A percentile compares a stretch with the other conserved stretches of the same genome.
Conservation (phyloP, 345 rosid genomes). For the Tarenaya hassleriana region DNA sequence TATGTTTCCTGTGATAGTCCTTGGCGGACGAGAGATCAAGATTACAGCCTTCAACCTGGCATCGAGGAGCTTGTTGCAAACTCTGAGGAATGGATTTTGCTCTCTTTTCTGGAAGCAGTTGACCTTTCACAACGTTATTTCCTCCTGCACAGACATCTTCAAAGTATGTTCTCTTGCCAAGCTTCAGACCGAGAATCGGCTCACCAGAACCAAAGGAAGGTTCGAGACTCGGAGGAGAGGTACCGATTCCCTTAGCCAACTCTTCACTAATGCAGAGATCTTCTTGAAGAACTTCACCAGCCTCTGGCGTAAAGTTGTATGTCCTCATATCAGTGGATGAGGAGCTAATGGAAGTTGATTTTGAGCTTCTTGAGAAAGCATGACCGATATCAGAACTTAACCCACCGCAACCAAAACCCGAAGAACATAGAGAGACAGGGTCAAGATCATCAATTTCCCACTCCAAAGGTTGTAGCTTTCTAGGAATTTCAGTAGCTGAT, state of each 20-base stretch:
- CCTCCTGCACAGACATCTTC: constrained; percentile 52
- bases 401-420: constrained; percentile 43
- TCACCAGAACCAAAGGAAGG: constrained; percentile 46
- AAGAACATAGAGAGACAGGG: constrained; percentile 44
- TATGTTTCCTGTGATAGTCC: constrained; percentile 77
- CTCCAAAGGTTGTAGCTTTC: constrained; percentile 42
- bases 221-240: constrained; percentile 46
- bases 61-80: constrained; percentile 34
- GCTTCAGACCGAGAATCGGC: constrained; percentile 69
- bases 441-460: constrained; percentile 55
- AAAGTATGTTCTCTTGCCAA: constrained; percentile 66
- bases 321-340: constrained; percentile 47
- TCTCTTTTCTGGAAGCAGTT: constrained; percentile 46
- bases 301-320: constrained; percentile 37
- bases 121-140: constrained; percentile 39
- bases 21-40: constrained; percentile 75
- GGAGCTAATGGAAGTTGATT: constrained; percentile 64
- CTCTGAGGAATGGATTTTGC: constrained; percentile 40
- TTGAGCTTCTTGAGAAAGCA: constrained; percentile 65
- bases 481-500: constrained; percentile 45
- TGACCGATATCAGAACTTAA: constrained; percentile 60
- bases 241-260: constrained; percentile 26
- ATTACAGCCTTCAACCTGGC: constrained; percentile 85
- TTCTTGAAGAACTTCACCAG: constrained; percentile 40
- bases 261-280: constrained; percentile 36